Evolutionary conservation across 2,329 filamentous ascomycete genomes (phyloP), one percentile per base, ranked within the genome.

Genomic region (Herpotrichia juniperi): DNA sequence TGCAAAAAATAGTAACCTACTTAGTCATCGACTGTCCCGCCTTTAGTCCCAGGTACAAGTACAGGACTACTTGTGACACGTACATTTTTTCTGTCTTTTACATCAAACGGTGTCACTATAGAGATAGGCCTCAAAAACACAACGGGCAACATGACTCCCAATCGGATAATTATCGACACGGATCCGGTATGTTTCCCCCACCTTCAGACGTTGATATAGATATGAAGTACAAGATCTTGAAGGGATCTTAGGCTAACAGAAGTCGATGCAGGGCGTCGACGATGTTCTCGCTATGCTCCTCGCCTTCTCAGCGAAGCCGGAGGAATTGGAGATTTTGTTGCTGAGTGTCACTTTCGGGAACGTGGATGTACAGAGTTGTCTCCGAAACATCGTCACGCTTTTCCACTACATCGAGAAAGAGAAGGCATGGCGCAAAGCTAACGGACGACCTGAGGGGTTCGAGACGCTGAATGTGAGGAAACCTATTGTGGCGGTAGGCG

Each of bases 301-400:
- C 45, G 93, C 94, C 3, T 84, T 97, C 54, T 89, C 91, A 47
- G 87, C 91, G 28, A 86, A 84, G 21, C 83, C 89, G 0, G 89
- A 96, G 62, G 93, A 97, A 68, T 80, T 97, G 19, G 91, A 97
- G 72, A 80, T 97, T 30, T 75, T 90, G 42, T 83, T 97, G 74
- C 81, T 99, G 50, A 96, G 92, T 1, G 83, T 97, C 54, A 96
- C 93, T 1, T 97, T 94, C 73, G 94, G 94, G 50, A 99, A 99
- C 70, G 90, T 97, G 19, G 87, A 93, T 61, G 85, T 96, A 14
- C 82, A 92, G 57, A 93, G 89, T 73, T 97, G 92, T 66, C 81
- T 97, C 45, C 87, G 89, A 45, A 99, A 99, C 75, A 87, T 90
- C 14, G 87, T 97, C 32, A 89, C 91, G 21, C 80, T 97, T 55